A percentile compares a stretch with the other conserved stretches of the same genome.
phyloP scores from a whole-genome alignment of 1,139 yeast species.

The Sporopachydermia cereana region DNA sequence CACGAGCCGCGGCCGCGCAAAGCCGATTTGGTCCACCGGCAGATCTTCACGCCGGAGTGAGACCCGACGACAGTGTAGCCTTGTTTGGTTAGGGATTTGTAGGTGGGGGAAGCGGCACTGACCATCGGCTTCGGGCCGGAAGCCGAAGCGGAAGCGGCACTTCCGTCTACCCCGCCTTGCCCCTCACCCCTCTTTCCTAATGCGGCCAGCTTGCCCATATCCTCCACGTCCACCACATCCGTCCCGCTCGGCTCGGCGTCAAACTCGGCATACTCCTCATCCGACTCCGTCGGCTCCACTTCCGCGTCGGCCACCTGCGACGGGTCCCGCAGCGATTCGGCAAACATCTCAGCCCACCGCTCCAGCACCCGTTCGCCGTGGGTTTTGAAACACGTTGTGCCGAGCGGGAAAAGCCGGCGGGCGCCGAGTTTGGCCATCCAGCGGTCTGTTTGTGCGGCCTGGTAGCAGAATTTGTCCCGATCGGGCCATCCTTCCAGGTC shows the following conservation, averaged over 20 bases:
- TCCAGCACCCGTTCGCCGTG: slow-evolving; percentile 49
- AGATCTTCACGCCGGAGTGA: slow-evolving; percentile 89
- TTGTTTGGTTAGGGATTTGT: slow-evolving; percentile 77
- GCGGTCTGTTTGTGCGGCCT: slow-evolving; percentile 63
- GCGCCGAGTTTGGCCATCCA: slow-evolving; percentile 78
- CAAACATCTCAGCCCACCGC: slow-evolving; percentile 57
- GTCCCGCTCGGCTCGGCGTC: slow-evolving; percentile 23
- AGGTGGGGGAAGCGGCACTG: slow-evolving; percentile 82
- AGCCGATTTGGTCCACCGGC: slow-evolving; percentile 95
- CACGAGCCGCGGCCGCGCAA: slow-evolving; percentile 91
- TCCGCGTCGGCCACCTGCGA: slow-evolving; percentile 35
- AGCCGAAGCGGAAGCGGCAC: slow-evolving; percentile 10
- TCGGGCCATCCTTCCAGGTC: slow-evolving; percentile 78
- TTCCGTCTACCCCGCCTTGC: slow-evolving; percentile 11
- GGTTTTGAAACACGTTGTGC: slow-evolving; percentile 72
- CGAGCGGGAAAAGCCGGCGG: slow-evolving; percentile 72
- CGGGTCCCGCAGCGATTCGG: slow-evolving; percentile 52
- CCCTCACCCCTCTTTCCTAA: slow-evolving; percentile 17
- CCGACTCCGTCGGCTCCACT: slow-evolving; percentile 36
- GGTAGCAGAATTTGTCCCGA: slow-evolving; percentile 68
- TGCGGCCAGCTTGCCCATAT: slow-evolving; percentile 56
- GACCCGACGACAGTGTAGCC: slow-evolving; percentile 91
- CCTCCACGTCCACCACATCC: slow-evolving; percentile 67
- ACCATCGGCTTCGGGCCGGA: slow-evolving; percentile 61
- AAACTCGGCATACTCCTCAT: slow-evolving; percentile 31